Percentiles rank a stretch among this genome's conserved stretches.
Evolutionary conservation across 2,329 filamentous ascomycete species (phyloP).

Genomic region (Epichloe typhina): DNA sequence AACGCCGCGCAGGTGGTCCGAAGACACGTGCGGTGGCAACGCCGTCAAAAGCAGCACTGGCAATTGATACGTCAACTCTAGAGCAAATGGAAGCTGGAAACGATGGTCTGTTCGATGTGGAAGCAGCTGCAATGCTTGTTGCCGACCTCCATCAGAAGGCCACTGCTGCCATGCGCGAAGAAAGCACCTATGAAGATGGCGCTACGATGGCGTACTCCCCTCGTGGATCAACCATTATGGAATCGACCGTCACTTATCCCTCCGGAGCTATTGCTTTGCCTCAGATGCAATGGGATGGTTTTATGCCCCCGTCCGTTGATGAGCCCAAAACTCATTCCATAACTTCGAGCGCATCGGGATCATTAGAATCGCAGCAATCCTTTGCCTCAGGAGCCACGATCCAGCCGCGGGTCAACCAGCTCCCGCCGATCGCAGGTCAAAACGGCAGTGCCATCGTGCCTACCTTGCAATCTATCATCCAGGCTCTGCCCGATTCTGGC

Average conservation of each 20-base stretch:
- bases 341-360: slow-evolving; percentile 48
- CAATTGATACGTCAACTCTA: slow-evolving; percentile 72
- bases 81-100: slow-evolving; percentile 88
- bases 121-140: slow-evolving; percentile 96
- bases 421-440: slow-evolving; percentile 57
- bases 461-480: slow-evolving; percentile 57
- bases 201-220: slow-evolving; percentile 60
- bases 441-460: slow-evolving; percentile 46
- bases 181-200: slow-evolving; percentile 41
- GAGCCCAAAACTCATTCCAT: slow-evolving; percentile 69
- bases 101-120: slow-evolving; percentile 87
- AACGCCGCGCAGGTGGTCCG: slow-evolving; percentile 60
- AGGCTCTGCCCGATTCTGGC: slow-evolving; percentile 55
- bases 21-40: slow-evolving; percentile 51
- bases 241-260: slow-evolving; percentile 63
- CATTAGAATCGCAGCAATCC: slow-evolving; percentile 54
- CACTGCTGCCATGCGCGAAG: slow-evolving; percentile 53
- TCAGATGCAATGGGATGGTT: slow-evolving; percentile 84
- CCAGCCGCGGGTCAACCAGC: slow-evolving; percentile 46
- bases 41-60: slow-evolving; percentile 62
- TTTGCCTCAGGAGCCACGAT: slow-evolving; percentile 45
- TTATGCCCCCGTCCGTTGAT: slow-evolving; percentile 56
- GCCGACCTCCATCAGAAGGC: slow-evolving; percentile 96
- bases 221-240: slow-evolving; percentile 58
- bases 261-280: slow-evolving; percentile 69